These are phyloP conservation scores for Elsinoe ampelina DNA, from an alignment of 2,329 filamentous ascomycete genomes.

Conservation along the genomic window DNA sequence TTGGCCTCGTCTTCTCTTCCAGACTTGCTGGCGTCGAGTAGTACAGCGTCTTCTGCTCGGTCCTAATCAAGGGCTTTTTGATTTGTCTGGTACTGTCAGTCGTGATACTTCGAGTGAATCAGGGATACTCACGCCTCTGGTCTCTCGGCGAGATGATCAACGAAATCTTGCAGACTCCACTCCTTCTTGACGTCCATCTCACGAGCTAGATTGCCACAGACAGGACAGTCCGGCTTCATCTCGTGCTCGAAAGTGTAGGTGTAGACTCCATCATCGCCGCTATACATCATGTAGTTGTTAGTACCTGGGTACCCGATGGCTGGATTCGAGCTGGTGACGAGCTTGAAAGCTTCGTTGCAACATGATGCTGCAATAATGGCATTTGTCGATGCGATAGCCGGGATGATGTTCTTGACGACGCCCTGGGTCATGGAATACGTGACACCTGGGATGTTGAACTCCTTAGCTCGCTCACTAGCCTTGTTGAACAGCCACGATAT, in stretches of 20 bases:
- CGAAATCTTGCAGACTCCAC: slow-evolving; percentile 69
- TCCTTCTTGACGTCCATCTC: slow-evolving; percentile 62
- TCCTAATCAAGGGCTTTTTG: slow-evolving; percentile 82
- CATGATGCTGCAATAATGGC: slow-evolving; percentile 92
- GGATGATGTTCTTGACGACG: slow-evolving; percentile 98
- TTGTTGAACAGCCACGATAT: slow-evolving; percentile 94
- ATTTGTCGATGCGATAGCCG: slow-evolving; percentile 94
- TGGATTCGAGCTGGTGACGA: slow-evolving; percentile 73
- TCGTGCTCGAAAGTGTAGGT: slow-evolving; percentile 96
- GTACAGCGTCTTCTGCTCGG: slow-evolving; percentile 76
- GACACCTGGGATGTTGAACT: slow-evolving; percentile 86
- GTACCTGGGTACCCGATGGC: slow-evolving; percentile 65
- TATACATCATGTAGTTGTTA: slow-evolving; percentile 96
- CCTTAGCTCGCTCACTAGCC: slow-evolving; percentile 66
- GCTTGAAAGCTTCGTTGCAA: slow-evolving; percentile 95
- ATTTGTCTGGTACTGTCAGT: slow-evolving; percentile 49
- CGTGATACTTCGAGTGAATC: background rate
- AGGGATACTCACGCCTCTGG: slow-evolving; percentile 55
- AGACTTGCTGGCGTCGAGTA: slow-evolving; percentile 75
- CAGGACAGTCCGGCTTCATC: slow-evolving; percentile 88
- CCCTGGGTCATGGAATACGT: slow-evolving; percentile 95
- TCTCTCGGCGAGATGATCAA: slow-evolving; percentile 71
- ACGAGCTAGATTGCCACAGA: slow-evolving; percentile 77
- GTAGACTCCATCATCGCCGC: slow-evolving; percentile 88
- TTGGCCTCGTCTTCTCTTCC: slow-evolving; percentile 74